A percentile compares a stretch with the other conserved stretches of the same genome.
Evolutionary conservation across 2,329 filamentous ascomycete genomes (phyloP).

Genomic region (Apiospora sp.): DNA sequence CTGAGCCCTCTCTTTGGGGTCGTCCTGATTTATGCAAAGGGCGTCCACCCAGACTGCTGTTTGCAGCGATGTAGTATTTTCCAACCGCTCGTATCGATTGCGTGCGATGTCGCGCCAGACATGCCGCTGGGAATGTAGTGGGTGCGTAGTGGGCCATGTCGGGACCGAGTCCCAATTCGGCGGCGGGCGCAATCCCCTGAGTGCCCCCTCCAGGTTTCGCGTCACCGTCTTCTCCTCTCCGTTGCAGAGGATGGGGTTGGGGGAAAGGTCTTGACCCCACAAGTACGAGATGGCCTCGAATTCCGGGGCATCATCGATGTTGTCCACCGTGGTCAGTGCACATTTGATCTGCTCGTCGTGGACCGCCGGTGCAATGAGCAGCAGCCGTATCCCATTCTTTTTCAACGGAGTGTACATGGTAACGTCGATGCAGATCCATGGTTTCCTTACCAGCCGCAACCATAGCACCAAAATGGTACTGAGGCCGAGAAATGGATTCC

Average conservation of each 20-base stretch:
- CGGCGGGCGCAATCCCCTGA: slow-evolving; percentile 32
- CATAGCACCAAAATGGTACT: no score
- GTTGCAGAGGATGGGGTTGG: slow-evolving; percentile 33
- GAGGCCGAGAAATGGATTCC: no score
- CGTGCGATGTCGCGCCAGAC: slow-evolving; percentile 30
- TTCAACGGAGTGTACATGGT: slow-evolving; percentile 28
- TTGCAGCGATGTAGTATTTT: slow-evolving; percentile 27
- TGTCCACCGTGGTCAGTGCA: slow-evolving; percentile 26
- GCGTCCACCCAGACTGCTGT: slow-evolving; percentile 31
- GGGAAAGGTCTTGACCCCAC: slow-evolving; percentile 31
- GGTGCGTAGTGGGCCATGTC: slow-evolving; percentile 30
- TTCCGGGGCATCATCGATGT: slow-evolving; percentile 29
- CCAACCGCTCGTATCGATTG: slow-evolving; percentile 32
- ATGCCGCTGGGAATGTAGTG: slow-evolving; percentile 30
- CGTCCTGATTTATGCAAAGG: slow-evolving; percentile 35
- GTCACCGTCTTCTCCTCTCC: slow-evolving; percentile 31
- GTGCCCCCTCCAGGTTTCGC: slow-evolving; percentile 31
- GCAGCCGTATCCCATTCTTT: slow-evolving; percentile 31
- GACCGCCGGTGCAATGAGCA: slow-evolving; percentile 30
- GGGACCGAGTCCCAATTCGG: slow-evolving; percentile 32
- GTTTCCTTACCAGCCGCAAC: no score
- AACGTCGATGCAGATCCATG: no score
- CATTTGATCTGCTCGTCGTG: slow-evolving; percentile 34
- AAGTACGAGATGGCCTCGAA: slow-evolving; percentile 35
- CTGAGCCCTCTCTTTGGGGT: slow-evolving; percentile 27